Evolutionary conservation across 169 alveolate species (phyloP), one percentile per base, ranked within the genome.

Genomic region (Plasmodium vivax): DNA sequence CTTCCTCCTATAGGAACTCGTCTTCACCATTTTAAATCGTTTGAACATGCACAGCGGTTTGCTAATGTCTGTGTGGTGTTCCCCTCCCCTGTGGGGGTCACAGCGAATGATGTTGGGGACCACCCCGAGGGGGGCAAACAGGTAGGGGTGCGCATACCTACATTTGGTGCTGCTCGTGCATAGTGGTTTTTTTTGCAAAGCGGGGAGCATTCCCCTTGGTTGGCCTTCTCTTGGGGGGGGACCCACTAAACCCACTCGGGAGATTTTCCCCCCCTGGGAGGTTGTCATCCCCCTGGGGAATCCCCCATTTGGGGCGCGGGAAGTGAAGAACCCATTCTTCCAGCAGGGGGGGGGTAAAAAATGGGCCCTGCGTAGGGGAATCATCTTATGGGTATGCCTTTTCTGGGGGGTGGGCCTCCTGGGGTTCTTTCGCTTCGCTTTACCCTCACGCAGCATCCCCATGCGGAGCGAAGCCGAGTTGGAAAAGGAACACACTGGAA

Each of bases 1-100:
- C n/a, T 97, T 96, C 16, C 98, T 95, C 16, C 96, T 94, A 82
- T 97, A 97, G n/a, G 98, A 96, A 16, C 98, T 96, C 0, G 96
- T 96, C 92, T 97, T 97, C 41, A 97, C 98, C 95, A 97, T 97
- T 91, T 97, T 97, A 43, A 32, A 58, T 47, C 98, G 93, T 84
- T 92, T 77, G 51, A 81, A 92, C 30, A 94, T 96, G 71, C 41
- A 68, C 10, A 93, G 68, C 38, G 82, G 72, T 12, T 62, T 62
- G 0, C 14, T n/a, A 62, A 62, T n/a, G 19, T 8, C 75, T 16
- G 38, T 51, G 16, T n/a, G 47, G 32, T 36, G 19, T n/a, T 80
- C 75, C 36, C 34, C 43, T 5, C 32, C 14, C 2, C 3, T 27
- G 34, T 82, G 32, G 62, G 7, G 1, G 7, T 56, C 14, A 19